phyloP scores from a whole-genome alignment of 192 early-diverging fungal species.

The Mortierella alpina region DNA sequence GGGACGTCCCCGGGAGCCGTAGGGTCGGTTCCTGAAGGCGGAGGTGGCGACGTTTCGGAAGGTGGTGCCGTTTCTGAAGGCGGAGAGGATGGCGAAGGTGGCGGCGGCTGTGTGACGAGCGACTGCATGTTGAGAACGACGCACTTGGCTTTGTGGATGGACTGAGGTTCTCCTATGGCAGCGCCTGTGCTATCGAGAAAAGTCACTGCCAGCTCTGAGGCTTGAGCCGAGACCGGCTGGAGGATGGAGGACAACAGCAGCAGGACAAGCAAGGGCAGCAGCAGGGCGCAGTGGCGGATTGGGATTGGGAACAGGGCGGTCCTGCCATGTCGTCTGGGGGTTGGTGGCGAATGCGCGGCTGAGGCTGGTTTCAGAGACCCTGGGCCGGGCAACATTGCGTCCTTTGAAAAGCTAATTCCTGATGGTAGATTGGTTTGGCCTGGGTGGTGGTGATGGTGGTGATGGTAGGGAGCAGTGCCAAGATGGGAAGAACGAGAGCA shows the following conservation, averaged over 20 bases:
- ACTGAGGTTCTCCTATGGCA: conserved; percentile 6
- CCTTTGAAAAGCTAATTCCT: too few relatives aligned
- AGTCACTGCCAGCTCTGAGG: neutral
- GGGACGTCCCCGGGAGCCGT: too few relatives aligned
- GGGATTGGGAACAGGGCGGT: too few relatives aligned
- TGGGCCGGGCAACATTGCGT: too few relatives aligned
- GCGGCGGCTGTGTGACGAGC: neutral
- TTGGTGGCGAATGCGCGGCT: too few relatives aligned
- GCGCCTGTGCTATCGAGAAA: neutral
- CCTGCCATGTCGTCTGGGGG: too few relatives aligned
- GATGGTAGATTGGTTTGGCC: too few relatives aligned
- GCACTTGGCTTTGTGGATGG: conserved; percentile 1
- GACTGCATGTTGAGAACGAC: neutral
- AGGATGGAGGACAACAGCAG: neutral
- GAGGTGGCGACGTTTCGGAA: neutral
- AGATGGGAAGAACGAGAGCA: neutral
- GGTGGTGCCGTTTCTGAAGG: neutral
- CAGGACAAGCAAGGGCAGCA: neutral
- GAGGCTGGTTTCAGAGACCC: too few relatives aligned
- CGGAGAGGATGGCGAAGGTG: neutral
- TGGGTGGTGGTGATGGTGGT: neutral
- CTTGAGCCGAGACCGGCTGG: neutral
- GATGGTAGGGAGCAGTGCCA: too few relatives aligned
- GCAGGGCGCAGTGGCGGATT: too few relatives aligned
- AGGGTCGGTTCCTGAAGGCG: neutral